Base-by-base conservation (phyloP, 2,329 filamentous ascomycete genomes). In the Colletotrichum graminicola region DNA sequence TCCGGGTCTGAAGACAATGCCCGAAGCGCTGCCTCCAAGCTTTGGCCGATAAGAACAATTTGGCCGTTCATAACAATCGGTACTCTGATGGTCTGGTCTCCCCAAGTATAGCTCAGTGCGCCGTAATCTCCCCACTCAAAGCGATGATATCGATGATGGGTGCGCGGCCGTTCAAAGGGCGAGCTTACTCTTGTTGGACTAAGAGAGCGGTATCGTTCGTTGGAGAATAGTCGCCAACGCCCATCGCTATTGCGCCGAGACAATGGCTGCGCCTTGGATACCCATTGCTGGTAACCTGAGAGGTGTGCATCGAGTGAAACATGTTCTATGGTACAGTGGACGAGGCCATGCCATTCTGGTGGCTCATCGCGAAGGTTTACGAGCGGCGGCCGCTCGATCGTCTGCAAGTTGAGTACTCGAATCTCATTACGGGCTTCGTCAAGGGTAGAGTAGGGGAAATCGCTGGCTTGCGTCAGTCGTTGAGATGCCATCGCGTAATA, bases 101-200 rank as follows among this genome's bases (percentile, higher is more conserved):
- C 67, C 67, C 67, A 70, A 16, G 67, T 65, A 8, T 70, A 70
- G 6, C 62, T 66, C 18, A 70, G 49, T 2, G 67, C 67, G 29
- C 62, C 67, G 18, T 70, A 70, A 47, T 70, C 67, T 14, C 67
- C 67, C 63, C 67, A 70, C 32, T 16, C 32, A 26, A 67, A 70
- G 29, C 67, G 67, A 23, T 70, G 66, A 16, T 68, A 68, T 12
- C 61, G 62, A 43, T 29, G 61, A 39, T 68, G 66, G 34, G 66
- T 57, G 4, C 66, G 36, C 8, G 51, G 41, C 21, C 66, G 43
- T 14, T 68, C 66, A 34, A 63, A 55, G 2, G 66, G 66, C 7
- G 66, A 68, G 52, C 52, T 34, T 18, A 41, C 26, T 47, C 66
- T 68, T 12, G 41, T 57, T 12, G 52, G 66, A 36, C 66, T 57